A percentile compares a stretch with the other conserved stretches of the same genome.
Evolutionary conservation across 2,329 filamentous ascomycete genomes (phyloP).

Genomic region (Coccinonectria pachysandricola): DNA sequence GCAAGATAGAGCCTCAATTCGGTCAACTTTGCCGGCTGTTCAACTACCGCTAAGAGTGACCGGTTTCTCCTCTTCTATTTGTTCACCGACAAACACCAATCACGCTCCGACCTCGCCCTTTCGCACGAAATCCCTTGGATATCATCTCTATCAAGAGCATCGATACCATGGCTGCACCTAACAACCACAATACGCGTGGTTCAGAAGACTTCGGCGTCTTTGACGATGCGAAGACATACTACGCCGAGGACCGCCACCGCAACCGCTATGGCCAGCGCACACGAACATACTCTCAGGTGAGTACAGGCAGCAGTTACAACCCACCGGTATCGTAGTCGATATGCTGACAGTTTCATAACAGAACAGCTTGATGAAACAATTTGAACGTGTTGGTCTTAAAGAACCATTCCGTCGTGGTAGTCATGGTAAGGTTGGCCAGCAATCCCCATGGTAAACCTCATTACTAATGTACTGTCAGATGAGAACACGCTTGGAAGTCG

Average conservation of each 20-base stretch:
- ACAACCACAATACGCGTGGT: conserved; percentile 21
- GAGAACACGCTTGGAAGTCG: conserved; percentile 58
- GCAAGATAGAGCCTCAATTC: no score
- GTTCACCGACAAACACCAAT: no score
- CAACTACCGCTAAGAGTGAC: no score
- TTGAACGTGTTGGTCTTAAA: conserved; percentile 39
- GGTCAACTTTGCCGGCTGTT: no score
- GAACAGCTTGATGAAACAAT: conserved; percentile 44
- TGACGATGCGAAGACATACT: conserved; percentile 50
- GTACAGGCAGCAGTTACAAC: conserved; percentile 2
- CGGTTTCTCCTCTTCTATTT: not conserved
- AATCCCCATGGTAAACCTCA: not conserved
- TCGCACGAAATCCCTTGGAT: conserved; percentile 1
- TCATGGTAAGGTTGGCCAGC: conserved; percentile 40
- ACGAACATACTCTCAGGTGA: conserved; percentile 47
- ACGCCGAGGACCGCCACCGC: conserved; percentile 45
- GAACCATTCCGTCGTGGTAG: conserved; percentile 49
- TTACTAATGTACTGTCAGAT: no score
- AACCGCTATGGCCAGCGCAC: conserved; percentile 39
- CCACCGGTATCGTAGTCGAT: not conserved
- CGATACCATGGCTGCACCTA: conserved; percentile 18
- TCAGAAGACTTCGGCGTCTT: conserved; percentile 41
- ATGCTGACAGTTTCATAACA: conserved; percentile 24
- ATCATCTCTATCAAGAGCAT: no score
- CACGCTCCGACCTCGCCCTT: conserved; percentile 7